phyloP scores from a whole-genome alignment of 768 basidiomycete genomes.

The Leccinellum rugosiceps region DNA sequence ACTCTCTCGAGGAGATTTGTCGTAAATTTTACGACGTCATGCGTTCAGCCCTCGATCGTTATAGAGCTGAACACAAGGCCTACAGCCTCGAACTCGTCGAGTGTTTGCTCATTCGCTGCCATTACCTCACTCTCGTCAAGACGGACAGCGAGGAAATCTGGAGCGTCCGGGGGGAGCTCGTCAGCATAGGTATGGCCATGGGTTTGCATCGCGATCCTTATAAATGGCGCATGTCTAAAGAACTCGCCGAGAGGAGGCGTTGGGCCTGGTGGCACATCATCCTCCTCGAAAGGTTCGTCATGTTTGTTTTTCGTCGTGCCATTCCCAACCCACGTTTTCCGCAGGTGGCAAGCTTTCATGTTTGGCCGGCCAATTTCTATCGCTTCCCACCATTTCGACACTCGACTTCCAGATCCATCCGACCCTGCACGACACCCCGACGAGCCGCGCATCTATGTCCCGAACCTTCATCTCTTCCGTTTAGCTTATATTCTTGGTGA shows the following conservation, averaged over 20 bases:
- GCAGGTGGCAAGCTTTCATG: slow-evolving; percentile 85
- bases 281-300: slow-evolving; percentile 67
- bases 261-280: slow-evolving; percentile 94
- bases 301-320: not conserved
- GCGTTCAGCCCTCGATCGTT: slow-evolving; percentile 58
- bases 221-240: slow-evolving; percentile 67
- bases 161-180: slow-evolving; percentile 68
- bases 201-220: slow-evolving; percentile 86
- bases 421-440: slow-evolving; percentile 42
- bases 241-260: slow-evolving; percentile 70
- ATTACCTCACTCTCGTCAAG: slow-evolving; percentile 71
- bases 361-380: slow-evolving; percentile 77
- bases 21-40: slow-evolving; percentile 69
- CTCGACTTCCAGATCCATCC: slow-evolving; percentile 67
- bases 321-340: slow-evolving; percentile 9
- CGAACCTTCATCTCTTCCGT: slow-evolving; percentile 71
- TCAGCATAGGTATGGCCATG: slow-evolving; percentile 76
- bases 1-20: slow-evolving; percentile 59
- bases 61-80: slow-evolving; percentile 54
- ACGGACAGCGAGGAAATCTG: slow-evolving; percentile 81
- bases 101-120: slow-evolving; percentile 62
- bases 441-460: slow-evolving; percentile 66
- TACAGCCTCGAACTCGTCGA: slow-evolving; percentile 76
- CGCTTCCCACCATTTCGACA: slow-evolving; percentile 82
- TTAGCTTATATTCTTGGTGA: slow-evolving; percentile 79